Base-by-base conservation (phyloP, 768 basidiomycete genomes). In the Tephrocybe rancida region DNA sequence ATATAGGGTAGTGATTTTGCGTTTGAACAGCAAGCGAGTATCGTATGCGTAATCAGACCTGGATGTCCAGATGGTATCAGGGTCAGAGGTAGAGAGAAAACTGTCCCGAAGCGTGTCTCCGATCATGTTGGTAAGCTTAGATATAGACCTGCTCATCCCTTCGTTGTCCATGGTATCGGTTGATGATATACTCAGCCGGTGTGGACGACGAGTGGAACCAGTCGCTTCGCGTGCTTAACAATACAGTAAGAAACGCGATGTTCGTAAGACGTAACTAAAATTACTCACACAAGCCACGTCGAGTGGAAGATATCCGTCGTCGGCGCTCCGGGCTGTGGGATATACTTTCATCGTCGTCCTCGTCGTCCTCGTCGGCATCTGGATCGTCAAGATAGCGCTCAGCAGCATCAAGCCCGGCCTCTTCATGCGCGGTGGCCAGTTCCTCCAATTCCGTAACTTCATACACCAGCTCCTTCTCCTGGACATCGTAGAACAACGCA, bases 21-120 rank as follows among this genome's bases (percentile, higher is more conserved):
- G 85, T 73, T 98, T 98, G 79, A 89, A 95, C 21, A 95, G 73
- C 25, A 95, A 75, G 16, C 92, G 84, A 5, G 86, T 82, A 64
- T 96, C 92, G 65, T 81, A 85, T 8, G 93, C 93, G 55, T 90
- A 90, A 68, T 88, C 86, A n/a, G 82, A 79, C 54, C 76, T 79
- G 26, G 90, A 79, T 2, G 82, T 88, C 94, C 95, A 97, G 10
- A 96, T 80, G 60, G 80, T 76, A 61, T 81, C 68, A 44, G 24
- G 62, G 5, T 50, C 58, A n/a, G 73, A 54, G 7, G 77, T 58
- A 8, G 80, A 77, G 1, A 78, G 70, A 39, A 82, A 61, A 54
- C 80, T 84, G 59, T 84, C 81, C 55, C 67, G 78, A 62, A 86
- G 73, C 10, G 57, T 55, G 52, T 73, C 75, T 46, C 73, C 74